Percentiles rank a stretch among this genome's conserved stretches.
Evolutionary conservation across 208 protist genomes (phyloP).

Genomic region (Leptomonas pyrrhocoris): DNA sequence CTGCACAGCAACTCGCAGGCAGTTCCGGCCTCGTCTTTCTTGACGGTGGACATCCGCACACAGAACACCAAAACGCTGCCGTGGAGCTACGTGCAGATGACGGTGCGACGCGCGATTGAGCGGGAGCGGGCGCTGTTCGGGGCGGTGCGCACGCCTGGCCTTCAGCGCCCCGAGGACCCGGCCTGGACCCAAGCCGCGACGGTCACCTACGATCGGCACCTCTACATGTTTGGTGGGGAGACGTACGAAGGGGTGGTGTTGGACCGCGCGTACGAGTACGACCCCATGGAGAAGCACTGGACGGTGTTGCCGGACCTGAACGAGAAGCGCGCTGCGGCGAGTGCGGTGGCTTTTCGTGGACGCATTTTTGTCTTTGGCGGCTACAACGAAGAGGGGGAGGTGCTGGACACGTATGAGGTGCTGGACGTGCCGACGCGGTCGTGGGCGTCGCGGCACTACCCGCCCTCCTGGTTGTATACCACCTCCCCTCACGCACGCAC

Average conservation of each 20-base stretch:
- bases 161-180: constrained; percentile 39
- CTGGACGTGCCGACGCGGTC: constrained; percentile 33
- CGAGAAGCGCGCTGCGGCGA: constrained; percentile 41
- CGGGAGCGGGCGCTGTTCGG: constrained; percentile 39
- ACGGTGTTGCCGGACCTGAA: constrained; percentile 32
- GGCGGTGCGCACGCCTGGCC: constrained; percentile 36
- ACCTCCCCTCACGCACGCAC: neutral
- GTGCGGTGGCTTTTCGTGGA: constrained; percentile 25
- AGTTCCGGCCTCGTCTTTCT: constrained; percentile 38
- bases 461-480: constrained; percentile 15
- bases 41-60: constrained; percentile 59
- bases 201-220: constrained; percentile 34
- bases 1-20: constrained; percentile 18
- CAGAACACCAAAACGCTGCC: constrained; percentile 53
- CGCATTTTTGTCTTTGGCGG: constrained; percentile 56
- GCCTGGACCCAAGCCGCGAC: constrained; percentile 46
- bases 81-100: constrained; percentile 38
- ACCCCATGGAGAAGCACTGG: constrained; percentile 43
- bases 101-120: constrained; percentile 38
- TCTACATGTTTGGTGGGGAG: constrained; percentile 61
- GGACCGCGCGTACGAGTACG: constrained; percentile 43
- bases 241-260: constrained; percentile 51
- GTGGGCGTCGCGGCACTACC: constrained; percentile 30
- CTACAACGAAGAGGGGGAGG: constrained; percentile 38
- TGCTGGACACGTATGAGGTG: constrained; percentile 55